Evolutionary conservation across 306 rosid genomes (phyloP).

Genomic region (Dalbergia cultrata): DNA sequence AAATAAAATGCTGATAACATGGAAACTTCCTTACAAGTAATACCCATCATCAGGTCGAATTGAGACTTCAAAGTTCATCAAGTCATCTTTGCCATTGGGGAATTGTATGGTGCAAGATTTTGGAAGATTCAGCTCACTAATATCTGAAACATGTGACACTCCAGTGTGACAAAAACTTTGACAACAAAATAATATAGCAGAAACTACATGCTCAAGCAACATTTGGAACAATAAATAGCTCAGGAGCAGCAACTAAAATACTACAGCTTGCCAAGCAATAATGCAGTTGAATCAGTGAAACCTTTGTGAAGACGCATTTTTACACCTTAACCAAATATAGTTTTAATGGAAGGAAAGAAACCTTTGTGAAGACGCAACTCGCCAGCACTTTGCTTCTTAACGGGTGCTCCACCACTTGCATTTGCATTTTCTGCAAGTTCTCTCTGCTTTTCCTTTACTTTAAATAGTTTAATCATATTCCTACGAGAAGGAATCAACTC

Average conservation of each 20-base stretch:
- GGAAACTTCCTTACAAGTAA: constrained; percentile 66
- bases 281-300: constrained; percentile 28
- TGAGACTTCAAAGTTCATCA: constrained; percentile 94
- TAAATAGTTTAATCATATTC: constrained; percentile 85
- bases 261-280: neutral
- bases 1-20: constrained; percentile 34
- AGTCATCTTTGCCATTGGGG: constrained; percentile 96
- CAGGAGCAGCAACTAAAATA: constrained; percentile 11
- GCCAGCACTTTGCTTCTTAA: constrained; percentile 92
- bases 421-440: constrained; percentile 83
- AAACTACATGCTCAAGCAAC: constrained; percentile 17
- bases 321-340: neutral
- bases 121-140: constrained; percentile 92
- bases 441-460: constrained; percentile 94
- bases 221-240: constrained; percentile 14
- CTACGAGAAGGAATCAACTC: constrained; percentile 48
- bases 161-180: constrained; percentile 34
- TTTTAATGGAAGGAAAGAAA: constrained; percentile 27
- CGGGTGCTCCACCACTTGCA: constrained; percentile 69
- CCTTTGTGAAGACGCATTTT: constrained; percentile 79
- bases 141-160: constrained; percentile 70
- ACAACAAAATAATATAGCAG: constrained; percentile 20
- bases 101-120: constrained; percentile 79
- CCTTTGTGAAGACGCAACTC: constrained; percentile 97
- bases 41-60: constrained; percentile 96